These are phyloP conservation scores for Pyrus betulifolia DNA, from an alignment of 306 rosid genomes.

Conservation along the genomic window DNA sequence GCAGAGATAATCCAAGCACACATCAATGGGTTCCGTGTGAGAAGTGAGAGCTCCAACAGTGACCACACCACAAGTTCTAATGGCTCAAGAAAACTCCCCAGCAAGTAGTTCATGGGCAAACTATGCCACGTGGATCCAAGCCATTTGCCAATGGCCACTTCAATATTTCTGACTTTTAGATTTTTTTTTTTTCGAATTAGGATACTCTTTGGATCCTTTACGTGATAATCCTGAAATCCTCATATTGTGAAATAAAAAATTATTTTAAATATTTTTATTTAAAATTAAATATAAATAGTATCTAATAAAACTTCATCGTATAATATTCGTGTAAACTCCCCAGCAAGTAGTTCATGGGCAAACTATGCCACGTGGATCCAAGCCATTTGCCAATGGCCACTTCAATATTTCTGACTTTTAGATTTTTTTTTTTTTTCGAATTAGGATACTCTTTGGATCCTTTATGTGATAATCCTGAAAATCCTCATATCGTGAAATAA, in stretches of 20 bases:
- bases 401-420: neutral
- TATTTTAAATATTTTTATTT: too few relatives aligned
- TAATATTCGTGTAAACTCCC: neutral
- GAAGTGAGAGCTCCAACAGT: neutral
- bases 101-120: neutral
- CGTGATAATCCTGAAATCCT: too few relatives aligned
- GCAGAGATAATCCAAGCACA: neutral
- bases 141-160: neutral
- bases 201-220: too few relatives aligned
- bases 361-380: neutral
- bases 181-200: neutral
- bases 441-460: neutral
- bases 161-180: neutral
- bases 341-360: neutral
- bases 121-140: neutral
- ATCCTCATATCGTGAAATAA: accelerated
- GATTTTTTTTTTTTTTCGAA: neutral
- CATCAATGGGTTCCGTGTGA: neutral
- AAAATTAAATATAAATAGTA: too few relatives aligned
- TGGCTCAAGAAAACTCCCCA: neutral
- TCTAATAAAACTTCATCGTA: accelerated
- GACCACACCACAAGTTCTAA: neutral
- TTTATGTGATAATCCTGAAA: too few relatives aligned
- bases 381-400: neutral
- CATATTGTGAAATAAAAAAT: accelerated